Evolutionary conservation across 305 asterid genomes (phyloP), one percentile per base, ranked within the genome.

Genomic region (Solanum aculeatissimum): DNA sequence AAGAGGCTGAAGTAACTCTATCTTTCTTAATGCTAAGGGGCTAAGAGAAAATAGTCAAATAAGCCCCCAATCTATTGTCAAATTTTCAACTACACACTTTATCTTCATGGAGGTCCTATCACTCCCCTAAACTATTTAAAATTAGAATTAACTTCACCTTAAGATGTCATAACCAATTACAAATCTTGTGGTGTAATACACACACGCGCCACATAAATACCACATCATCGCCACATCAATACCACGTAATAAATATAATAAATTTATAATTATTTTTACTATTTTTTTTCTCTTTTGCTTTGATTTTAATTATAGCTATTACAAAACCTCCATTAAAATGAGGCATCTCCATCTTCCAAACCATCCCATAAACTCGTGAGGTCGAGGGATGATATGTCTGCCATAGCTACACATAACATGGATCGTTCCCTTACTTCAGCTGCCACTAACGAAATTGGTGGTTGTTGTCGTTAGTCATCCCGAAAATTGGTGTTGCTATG

Each of bases 401-500:
- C 95, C 96, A 70, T 93, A 95, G 88, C 98, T 95, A 90, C 98
- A 94, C 98, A 95, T 94, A 23, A 95, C 90, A 14, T 97, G 99
- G 87, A 95, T 90, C 84, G 92, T 94, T 84, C 43, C 16, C 11
- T 62, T 62, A 23, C 38, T 25, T 62, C 88, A 25, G 83, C 86
- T 51, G 40, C 86, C 12, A 35, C 78, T 49, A 85, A 86, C 19
- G 85, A 90, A 71, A 82, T 84, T 78, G 86, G 90, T 4, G 84
- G 90, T 68, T 29, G 91, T 92, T 83, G 88, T n/a, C 65, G 86
- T 8, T 88, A 88, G 4, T 88, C 88, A 27, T 91, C 94, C 93
- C 92, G 92, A 11, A 95, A 91, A 43, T 92, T 91, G 9, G 94
- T 90, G 83, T 86, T 91, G 54, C 95, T n/a, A 92, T 25, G 95